Evolutionary conservation across 2,329 filamentous ascomycete genomes (phyloP).

Genomic region (Talaromyces rugulosus): DNA sequence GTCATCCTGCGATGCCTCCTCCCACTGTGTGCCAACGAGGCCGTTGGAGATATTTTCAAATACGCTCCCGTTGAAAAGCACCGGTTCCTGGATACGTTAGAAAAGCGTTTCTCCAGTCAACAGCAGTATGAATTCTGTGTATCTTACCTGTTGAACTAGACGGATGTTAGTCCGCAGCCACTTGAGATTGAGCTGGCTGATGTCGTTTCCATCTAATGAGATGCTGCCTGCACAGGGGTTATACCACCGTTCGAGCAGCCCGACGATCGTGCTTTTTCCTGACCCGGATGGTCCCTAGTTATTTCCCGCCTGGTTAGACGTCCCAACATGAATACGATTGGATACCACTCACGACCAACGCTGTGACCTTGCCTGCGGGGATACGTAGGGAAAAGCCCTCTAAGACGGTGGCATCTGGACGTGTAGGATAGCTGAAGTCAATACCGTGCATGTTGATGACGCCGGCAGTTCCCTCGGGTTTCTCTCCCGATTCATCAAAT

Average conservation of each 20-base stretch:
- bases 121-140: too few species aligned
- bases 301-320: too few species aligned
- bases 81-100: slow-evolving; percentile 45
- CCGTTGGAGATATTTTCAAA: slow-evolving; percentile 53
- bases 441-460: slow-evolving; percentile 21
- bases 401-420: slow-evolving; percentile 31
- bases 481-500: not conserved
- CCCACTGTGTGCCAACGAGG: slow-evolving; percentile 32
- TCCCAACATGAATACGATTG: too few species aligned
- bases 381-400: slow-evolving; percentile 28
- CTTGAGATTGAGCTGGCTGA: slow-evolving; percentile 30
- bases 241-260: slow-evolving; percentile 34
- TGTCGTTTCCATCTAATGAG: slow-evolving; percentile 23
- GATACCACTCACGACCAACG: slow-evolving; percentile 34
- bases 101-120: too few species aligned
- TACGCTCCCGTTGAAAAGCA: slow-evolving; percentile 48
- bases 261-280: slow-evolving; percentile 48
- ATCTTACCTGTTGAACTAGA: slow-evolving; percentile 27
- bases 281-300: slow-evolving; percentile 42
- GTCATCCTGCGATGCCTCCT: slow-evolving; percentile 19
- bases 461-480: slow-evolving; percentile 50
- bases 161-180: slow-evolving; percentile 31
- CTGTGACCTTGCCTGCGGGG: slow-evolving; percentile 34
- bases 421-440: slow-evolving; percentile 30
- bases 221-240: slow-evolving; percentile 30